Evolutionary conservation across 2,329 filamentous ascomycete species (phyloP), one percentile per base, ranked within the genome.

Genomic region (Exophiala bonariae): DNA sequence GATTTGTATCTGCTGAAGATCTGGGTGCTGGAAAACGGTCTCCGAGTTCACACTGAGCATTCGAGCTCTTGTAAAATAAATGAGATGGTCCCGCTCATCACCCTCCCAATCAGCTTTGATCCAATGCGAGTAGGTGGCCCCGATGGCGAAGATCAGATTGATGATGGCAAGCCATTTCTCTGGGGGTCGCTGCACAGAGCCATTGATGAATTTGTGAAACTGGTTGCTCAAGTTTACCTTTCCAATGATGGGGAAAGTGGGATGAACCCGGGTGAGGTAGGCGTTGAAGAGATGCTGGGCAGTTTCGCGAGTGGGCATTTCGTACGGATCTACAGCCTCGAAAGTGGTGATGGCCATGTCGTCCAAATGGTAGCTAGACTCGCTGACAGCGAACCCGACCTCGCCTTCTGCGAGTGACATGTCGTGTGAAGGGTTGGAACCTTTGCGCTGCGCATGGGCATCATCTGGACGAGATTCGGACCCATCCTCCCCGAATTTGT

Each of bases 111-210:
- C 59, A 10, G 69, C 68, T 47, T 71, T 63, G 28, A 64, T 62
- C 4, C 73, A 60, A 43, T 72, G 68, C 9, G 70, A 65, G 55
- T 74, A 68, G 44, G 68, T 66, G 20, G 70, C 66, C 4, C 63
- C 62, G 39, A 74, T 72, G 22, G 71, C 71, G 43, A 74, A 73
- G 3, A 74, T 71, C 58, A 73, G 59, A 42, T 74, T 74, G 48
- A 74, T 53, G 18, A 72, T 72, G 13, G 71, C 70, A 33, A 73
- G 59, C 68, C 68, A 71, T 44, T 67, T 69, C 43, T 66, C 65
- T 1, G 67, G 66, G 13, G 68, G 67, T 45, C 63, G 59, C 14
- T 50, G 44, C 7, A 52, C 44, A 9, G 54, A 42, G 14, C 51
- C 49, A 16, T 40, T 40, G 5, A 63, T 59, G 39, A 71, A 70